These are phyloP conservation scores for Phytophthora idaei DNA, from an alignment of 352 stramenopile genomes.

Conservation along the genomic window DNA sequence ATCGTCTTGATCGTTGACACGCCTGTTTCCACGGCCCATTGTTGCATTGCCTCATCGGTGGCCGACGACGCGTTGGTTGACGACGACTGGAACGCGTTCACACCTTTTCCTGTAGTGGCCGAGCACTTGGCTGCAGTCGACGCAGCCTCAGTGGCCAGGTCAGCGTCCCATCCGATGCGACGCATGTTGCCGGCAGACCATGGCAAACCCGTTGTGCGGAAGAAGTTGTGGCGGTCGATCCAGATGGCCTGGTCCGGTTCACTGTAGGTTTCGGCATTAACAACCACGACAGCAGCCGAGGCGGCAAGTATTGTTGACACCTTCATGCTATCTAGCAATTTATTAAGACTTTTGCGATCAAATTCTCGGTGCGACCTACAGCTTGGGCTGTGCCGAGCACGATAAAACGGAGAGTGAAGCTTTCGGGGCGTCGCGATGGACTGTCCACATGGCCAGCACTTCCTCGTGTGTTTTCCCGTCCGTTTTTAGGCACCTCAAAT, in stretches of 20 bases:
- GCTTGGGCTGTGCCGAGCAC: background rate
- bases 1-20: slow-evolving; percentile 48
- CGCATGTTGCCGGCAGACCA: slow-evolving; percentile 69
- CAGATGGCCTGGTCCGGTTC: slow-evolving; percentile 55
- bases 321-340: slow-evolving; percentile 22
- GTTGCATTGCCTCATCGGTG: slow-evolving; percentile 54
- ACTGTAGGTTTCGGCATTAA: slow-evolving; percentile 29
- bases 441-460: slow-evolving; percentile 20
- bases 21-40: slow-evolving; percentile 59
- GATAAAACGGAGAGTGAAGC: slow-evolving; percentile 17
- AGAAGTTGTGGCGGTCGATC: slow-evolving; percentile 78
- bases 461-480: slow-evolving; percentile 27
- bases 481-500: slow-evolving; percentile 27
- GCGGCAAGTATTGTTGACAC: slow-evolving; percentile 15
- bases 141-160: slow-evolving; percentile 44
- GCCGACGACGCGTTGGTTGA: slow-evolving; percentile 23
- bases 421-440: slow-evolving; percentile 8
- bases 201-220: slow-evolving; percentile 67
- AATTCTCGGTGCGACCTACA: slow-evolving; percentile 5
- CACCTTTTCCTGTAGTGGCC: slow-evolving; percentile 35
- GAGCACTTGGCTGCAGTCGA: slow-evolving; percentile 42
- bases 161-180: slow-evolving; percentile 58
- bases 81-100: slow-evolving; percentile 52
- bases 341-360: background rate
- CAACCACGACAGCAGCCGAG: slow-evolving; percentile 7